Conservation (phyloP, 441 rosid species). For the Melastoma candidum region DNA sequence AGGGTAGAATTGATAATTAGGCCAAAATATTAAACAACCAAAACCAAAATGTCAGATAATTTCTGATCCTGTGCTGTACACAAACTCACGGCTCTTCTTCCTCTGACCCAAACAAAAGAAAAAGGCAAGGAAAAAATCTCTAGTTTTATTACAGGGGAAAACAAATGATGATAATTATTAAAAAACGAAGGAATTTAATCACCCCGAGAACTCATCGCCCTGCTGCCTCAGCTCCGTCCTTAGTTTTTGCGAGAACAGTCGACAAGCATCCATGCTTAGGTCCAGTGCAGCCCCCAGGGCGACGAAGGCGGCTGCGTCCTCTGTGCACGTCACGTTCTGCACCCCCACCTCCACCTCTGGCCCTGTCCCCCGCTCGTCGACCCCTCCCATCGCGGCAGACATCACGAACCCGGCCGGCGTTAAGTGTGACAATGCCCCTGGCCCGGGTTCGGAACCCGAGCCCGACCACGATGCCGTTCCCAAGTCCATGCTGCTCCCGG, state of each 20-base stretch:
- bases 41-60: too few species aligned
- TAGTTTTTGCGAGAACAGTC: slow-evolving; percentile 59
- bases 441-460: slow-evolving; percentile 9
- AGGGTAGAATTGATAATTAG: too few species aligned
- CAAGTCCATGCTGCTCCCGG: slow-evolving; percentile 73
- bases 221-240: slow-evolving; percentile 74
- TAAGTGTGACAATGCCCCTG: slow-evolving; percentile 24
- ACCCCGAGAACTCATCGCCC: slow-evolving; percentile 49
- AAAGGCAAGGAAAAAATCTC: too few species aligned
- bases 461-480: slow-evolving; percentile 23
- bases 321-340: slow-evolving; percentile 86
- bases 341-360: slow-evolving; percentile 80
- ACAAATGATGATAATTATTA: too few species aligned
- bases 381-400: slow-evolving; percentile 74
- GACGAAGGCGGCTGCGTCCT: slow-evolving; percentile 91
- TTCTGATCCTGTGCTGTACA: too few species aligned
- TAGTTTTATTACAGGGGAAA: too few species aligned
- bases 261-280: slow-evolving; percentile 86
- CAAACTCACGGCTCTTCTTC: too few species aligned
- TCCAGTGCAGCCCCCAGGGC: slow-evolving; percentile 87
- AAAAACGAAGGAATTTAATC: slow-evolving; percentile 1
- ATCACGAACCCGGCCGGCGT: slow-evolving; percentile 59
- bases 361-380: slow-evolving; percentile 31
- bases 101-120: too few species aligned
- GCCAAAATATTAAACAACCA: too few species aligned